Percentiles rank a stretch among this genome's conserved stretches.
Evolutionary conservation across 1,139 yeast genomes (phyloP).

Genomic region (Protomyces macrosporus): DNA sequence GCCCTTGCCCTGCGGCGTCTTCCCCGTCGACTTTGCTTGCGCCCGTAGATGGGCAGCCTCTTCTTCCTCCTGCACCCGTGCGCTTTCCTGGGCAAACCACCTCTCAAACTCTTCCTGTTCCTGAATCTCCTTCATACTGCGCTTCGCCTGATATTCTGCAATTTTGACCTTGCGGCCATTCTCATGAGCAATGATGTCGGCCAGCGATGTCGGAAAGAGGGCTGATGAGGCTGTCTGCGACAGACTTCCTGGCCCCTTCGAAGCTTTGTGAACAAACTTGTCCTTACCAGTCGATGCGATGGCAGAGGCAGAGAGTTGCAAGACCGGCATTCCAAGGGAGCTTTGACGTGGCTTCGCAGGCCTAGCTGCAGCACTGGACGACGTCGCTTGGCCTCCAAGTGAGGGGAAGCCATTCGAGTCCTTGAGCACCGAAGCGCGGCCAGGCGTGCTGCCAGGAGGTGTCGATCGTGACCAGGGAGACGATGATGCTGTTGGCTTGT

Average conservation of each 20-base stretch:
- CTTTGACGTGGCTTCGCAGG: too few relatives aligned
- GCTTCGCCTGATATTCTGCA: conserved; percentile 40
- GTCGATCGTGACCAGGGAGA: too few relatives aligned
- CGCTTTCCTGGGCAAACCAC: conserved; percentile 81
- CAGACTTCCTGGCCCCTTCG: too few relatives aligned
- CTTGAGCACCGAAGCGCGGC: too few relatives aligned
- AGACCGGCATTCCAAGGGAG: background rate
- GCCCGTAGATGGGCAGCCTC: conserved; percentile 4
- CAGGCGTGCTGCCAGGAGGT: too few relatives aligned
- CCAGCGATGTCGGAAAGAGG: conserved; percentile 36
- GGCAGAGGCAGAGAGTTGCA: too few relatives aligned
- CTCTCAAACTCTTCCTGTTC: conserved; percentile 55
- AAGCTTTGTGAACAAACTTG: too few relatives aligned
- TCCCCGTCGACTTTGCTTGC: background rate
- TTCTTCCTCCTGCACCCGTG: conserved; percentile 48
- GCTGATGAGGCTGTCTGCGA: background rate
- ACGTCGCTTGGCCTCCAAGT: too few relatives aligned
- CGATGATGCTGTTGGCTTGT: too few relatives aligned
- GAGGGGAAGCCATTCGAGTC: too few relatives aligned
- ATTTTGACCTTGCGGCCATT: conserved; percentile 49
- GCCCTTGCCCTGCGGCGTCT: background rate
- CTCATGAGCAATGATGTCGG: conserved; percentile 40
- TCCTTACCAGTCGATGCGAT: too few relatives aligned
- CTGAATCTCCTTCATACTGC: conserved; percentile 60
- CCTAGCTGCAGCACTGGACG: too few relatives aligned